Evolutionary conservation across 2,329 filamentous ascomycete genomes (phyloP), one percentile per base, ranked within the genome.

Genomic region (Penicillium concentricum): DNA sequence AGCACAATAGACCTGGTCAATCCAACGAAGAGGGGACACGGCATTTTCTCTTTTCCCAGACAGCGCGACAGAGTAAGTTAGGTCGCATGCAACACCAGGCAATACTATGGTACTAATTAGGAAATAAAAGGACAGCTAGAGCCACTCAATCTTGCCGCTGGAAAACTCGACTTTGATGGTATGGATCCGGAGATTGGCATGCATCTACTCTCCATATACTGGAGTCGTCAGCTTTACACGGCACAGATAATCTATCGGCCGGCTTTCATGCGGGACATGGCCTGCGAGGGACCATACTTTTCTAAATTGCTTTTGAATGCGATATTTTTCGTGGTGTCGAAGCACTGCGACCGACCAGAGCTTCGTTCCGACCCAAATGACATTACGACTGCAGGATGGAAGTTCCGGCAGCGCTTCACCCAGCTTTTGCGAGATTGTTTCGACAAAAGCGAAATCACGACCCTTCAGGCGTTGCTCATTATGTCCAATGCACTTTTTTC

Each of bases 161-260:
- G 74, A 1, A 77, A 75, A 49, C 76, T 84, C 2, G 81, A 85
- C 62, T 84, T 85, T 65, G 82, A 85, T 61, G 82, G 80, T 0
- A 74, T 84, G 2, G 78, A 82, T 42, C 77, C 81, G 0, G 78
- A 82, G 16, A 64, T 84, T 2, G 81, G 76, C 9, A 79, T 82
- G 72, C 79, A 83, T 48, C 67, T 84, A 1, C 69, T 84, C 0
- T 75, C 75, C 0, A 69, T 84, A 0, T 79, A 83, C 51, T 83
- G 80, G 79, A 83, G 80, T 61, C 76, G 81, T 15, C 81, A 83
- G 57, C 79, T 82, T 51, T 76, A 81, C 48, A 75, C 78, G 5
- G 73, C 74, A 38, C 64, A 78, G 4, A 72, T 82, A 30, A 79
- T 77, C 1, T 84, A 84, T 62, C 77, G 82, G 0, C 78, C 82